Percentiles rank a stretch among this genome's conserved stretches.
phyloP scores from a whole-genome alignment of 23 red algal species.

The Porphyridium purpureum region DNA sequence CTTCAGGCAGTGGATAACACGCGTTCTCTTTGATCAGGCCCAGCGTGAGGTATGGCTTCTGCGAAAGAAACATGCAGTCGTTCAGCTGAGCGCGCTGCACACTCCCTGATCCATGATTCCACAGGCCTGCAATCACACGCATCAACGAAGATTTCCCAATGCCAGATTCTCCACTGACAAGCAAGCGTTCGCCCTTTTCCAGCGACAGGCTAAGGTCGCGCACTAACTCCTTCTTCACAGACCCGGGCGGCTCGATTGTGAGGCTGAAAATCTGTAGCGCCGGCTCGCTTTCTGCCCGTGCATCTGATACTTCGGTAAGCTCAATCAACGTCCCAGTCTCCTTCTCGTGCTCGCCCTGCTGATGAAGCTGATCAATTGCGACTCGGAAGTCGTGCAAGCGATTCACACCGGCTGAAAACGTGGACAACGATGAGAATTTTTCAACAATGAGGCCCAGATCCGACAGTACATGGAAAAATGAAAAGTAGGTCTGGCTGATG shows the following conservation, averaged over 20 bases:
- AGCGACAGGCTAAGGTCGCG: background rate
- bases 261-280: background rate
- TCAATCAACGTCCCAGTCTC: too few species aligned
- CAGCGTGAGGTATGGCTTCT: slow-evolving; percentile 4
- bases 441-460: slow-evolving; percentile 67
- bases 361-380: slow-evolving; percentile 19
- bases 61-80: slow-evolving; percentile 4
- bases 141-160: slow-evolving; percentile 13
- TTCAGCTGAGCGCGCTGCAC: background rate
- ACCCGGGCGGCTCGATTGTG: background rate
- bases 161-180: slow-evolving; percentile 11
- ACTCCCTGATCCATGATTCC: slow-evolving; percentile 5
- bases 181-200: background rate
- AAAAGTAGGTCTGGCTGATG: slow-evolving; percentile 81
- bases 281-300: too few species aligned
- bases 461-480: slow-evolving; percentile 77
- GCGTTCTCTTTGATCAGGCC: slow-evolving; percentile 8
- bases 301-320: too few species aligned
- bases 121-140: slow-evolving; percentile 6
- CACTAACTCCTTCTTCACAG: background rate
- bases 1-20: slow-evolving; percentile 1
- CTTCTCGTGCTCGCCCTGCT: too few species aligned
- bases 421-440: slow-evolving; percentile 56
- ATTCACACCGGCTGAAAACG: slow-evolving; percentile 70
- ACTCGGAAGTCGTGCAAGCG: slow-evolving; percentile 48